Evolutionary conservation across 176 grass and related monocot species (phyloP).

Genomic region (Eragrostis nindensis): DNA sequence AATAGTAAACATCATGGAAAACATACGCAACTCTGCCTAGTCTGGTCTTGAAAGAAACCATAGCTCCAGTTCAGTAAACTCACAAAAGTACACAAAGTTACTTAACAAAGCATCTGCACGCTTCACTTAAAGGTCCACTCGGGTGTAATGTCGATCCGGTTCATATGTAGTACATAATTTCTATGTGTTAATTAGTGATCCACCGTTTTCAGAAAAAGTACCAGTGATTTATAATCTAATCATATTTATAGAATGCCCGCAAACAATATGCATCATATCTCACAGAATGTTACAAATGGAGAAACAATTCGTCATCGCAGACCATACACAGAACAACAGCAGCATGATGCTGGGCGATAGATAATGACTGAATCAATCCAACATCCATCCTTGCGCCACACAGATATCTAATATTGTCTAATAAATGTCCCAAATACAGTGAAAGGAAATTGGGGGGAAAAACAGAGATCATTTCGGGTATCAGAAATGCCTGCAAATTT

Average conservation of each 20-base stretch:
- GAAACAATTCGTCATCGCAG: no score
- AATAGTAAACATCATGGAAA: background rate
- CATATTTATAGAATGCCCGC: background rate
- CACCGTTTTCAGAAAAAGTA: background rate
- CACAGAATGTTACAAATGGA: conserved; percentile 5
- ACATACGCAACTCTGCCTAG: background rate
- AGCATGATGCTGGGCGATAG: no score
- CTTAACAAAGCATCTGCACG: background rate
- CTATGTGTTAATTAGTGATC: background rate
- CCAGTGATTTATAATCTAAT: conserved; percentile 24
- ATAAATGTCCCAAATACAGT: background rate
- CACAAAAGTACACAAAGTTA: background rate
- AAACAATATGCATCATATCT: background rate
- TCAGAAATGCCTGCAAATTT: background rate
- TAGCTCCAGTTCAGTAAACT: background rate
- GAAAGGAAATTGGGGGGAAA: background rate
- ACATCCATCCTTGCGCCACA: background rate
- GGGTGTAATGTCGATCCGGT: background rate
- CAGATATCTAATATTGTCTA: background rate
- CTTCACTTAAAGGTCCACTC: background rate
- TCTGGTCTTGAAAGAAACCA: background rate
- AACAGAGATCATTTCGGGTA: background rate
- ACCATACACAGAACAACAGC: no score
- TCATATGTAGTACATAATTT: conserved; percentile 2
- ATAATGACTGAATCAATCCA: no score